Conservation (phyloP, 768 basidiomycete species). For the Austroboletus festivus region DNA sequence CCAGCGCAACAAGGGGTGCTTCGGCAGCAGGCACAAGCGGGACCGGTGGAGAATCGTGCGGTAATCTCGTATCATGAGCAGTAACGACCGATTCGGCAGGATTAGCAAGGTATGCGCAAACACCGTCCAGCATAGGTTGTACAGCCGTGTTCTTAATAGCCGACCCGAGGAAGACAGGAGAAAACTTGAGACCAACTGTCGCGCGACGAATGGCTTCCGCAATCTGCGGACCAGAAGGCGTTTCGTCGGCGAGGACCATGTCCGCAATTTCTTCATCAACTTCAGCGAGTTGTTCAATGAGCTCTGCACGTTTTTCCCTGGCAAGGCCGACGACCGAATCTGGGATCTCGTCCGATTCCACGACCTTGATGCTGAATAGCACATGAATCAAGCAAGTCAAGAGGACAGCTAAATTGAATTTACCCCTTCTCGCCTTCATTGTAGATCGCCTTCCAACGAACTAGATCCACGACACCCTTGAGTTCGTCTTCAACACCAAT, state of each 20-base stretch:
- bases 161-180: constrained; percentile 95
- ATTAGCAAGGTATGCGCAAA: constrained; percentile 91
- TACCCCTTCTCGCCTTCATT: constrained; percentile 95
- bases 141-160: constrained; percentile 97
- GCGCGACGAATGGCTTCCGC: constrained; percentile 84
- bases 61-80: constrained; percentile 79
- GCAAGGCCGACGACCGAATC: constrained; percentile 69
- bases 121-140: constrained; percentile 90
- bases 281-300: constrained; percentile 93
- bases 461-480: constrained; percentile 89
- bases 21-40: constrained; percentile 78
- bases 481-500: constrained; percentile 89
- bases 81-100: constrained; percentile 75
- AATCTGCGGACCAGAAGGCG: constrained; percentile 70
- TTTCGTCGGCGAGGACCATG: constrained; percentile 80
- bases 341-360: constrained; percentile 87
- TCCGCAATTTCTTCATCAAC: constrained; percentile 96
- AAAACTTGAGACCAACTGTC: constrained; percentile 85
- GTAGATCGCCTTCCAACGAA: constrained; percentile 92
- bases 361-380: constrained; percentile 60
- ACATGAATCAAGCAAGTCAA: neutral
- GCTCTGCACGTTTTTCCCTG: constrained; percentile 79
- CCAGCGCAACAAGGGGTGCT: constrained; percentile 87
- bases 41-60: constrained; percentile 63
- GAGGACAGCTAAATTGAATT: constrained; percentile 16